Evolutionary conservation across 2,329 filamentous ascomycete genomes (phyloP).

Genomic region (Botryotinia narcissicola): DNA sequence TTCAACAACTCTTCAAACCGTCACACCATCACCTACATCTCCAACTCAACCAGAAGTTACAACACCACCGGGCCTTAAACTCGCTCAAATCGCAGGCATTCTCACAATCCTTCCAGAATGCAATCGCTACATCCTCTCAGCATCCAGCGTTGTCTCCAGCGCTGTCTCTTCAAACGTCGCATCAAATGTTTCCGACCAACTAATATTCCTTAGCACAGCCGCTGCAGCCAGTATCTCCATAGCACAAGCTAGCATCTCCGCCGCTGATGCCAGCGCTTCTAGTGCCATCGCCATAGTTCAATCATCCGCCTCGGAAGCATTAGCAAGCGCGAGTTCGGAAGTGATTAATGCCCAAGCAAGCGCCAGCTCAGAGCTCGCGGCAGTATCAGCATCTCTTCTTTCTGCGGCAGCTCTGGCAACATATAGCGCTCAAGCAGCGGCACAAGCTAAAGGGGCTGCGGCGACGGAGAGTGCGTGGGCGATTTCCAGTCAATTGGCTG

Average conservation of each 20-base stretch:
- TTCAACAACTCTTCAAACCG: not conserved
- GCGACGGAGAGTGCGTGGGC: not conserved
- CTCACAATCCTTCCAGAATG: not conserved
- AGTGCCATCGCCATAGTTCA: not conserved
- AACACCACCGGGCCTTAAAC: not conserved
- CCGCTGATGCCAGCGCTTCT: slow-evolving; percentile 2
- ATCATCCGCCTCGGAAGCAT: slow-evolving; percentile 7
- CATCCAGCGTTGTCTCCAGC: not conserved
- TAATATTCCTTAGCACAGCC: not conserved
- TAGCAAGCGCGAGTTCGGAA: not conserved
- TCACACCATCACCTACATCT: not conserved
- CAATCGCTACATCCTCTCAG: not conserved
- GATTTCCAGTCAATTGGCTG: not conserved
- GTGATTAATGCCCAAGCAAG: not conserved
- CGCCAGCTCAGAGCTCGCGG: not conserved
- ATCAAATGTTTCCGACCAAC: not conserved
- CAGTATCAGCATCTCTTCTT: not conserved
- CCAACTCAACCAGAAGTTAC: not conserved
- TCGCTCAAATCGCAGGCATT: not conserved
- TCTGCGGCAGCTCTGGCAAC: not conserved
- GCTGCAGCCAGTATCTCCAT: slow-evolving; percentile 1
- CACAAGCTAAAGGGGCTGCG: not conserved
- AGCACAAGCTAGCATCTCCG: not conserved
- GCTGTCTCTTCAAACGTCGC: not conserved
- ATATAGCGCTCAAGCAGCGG: slow-evolving; percentile 2